These are phyloP conservation scores for Paramecium primaurelia DNA, from an alignment of 73 alveolate species.

Conservation along the genomic window DNA sequence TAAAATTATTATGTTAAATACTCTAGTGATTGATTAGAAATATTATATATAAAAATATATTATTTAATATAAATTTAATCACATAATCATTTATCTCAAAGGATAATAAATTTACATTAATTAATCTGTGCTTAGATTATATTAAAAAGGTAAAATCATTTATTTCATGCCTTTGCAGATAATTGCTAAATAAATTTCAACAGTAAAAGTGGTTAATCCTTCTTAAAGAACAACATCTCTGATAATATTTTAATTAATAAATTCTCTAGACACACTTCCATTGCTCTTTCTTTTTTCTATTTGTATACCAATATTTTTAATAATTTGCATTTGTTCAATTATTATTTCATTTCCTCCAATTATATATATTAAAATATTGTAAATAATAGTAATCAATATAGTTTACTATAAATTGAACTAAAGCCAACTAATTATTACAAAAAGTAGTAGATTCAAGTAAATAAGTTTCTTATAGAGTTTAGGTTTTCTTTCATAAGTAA, in stretches of 20 bases:
- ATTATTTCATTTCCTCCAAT: neutral
- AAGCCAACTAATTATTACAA: neutral
- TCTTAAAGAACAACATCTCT: conserved; percentile 21
- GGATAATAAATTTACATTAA: neutral
- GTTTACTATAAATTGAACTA: neutral
- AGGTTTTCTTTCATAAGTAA: conserved; percentile 9
- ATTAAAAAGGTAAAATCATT: neutral
- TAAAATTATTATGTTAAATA: too few relatives aligned
- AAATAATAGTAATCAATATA: neutral
- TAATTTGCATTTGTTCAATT: neutral
- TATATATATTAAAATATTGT: neutral
- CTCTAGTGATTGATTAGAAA: neutral
- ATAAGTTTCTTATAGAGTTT: neutral
- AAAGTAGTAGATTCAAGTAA: neutral
- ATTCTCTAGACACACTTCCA: neutral
- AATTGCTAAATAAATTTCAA: conserved; percentile 1
- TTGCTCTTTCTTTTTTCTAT: neutral
- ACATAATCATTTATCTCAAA: conserved; percentile 6
- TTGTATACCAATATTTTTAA: conserved; percentile 13
- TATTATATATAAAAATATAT: too few relatives aligned
- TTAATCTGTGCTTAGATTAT: neutral
- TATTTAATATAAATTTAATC: neutral
- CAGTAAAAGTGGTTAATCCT: neutral
- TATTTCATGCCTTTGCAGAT: neutral
- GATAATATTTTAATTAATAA: neutral